Base-by-base conservation (phyloP, 208 protist genomes). In the Acanthamoeba castellanii region DNA sequence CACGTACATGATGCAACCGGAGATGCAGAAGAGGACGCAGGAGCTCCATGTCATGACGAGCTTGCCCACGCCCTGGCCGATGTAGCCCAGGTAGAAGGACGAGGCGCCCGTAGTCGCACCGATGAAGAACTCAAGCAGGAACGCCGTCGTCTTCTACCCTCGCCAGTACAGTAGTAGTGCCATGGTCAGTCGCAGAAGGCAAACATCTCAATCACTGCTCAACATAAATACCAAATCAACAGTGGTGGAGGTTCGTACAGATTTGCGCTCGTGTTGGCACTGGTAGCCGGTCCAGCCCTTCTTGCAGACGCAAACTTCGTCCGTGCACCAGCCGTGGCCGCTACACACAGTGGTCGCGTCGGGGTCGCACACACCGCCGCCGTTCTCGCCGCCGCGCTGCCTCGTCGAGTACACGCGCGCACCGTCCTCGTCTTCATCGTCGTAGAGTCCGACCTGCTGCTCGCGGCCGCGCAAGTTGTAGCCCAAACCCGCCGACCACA, bases 101-200 rank as follows among this genome's bases (percentile, higher is more conserved):
- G n/a, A 32, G 5, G 81, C 81, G 16, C 81, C 81, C 1, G 81
- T 88, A 22, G 0, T 6, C 3, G 81, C 45, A 2, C 81, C 81
- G 50, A 88, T 64, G 81, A 88, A 88, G 47, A 88, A 88, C 50
- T 88, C 81, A 1, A 88, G 50, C 50, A 88, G 50, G 81, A 88
- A 88, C 11, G 81, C 81, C 30, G 81, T 88, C 47, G 61, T 7
- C 45, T 87, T 87, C 78, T 87, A 61, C 55, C 55, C 55, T 25
- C 55, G 55, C n/a, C n/a, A 13, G 18, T 14, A 61, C 64, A 27
- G 55, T 2, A 2, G 8, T 4, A 52, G 47, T 52, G 4, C 11
- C 11, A 14, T 52, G 7, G 11, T 52, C 7, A 52, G 4, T 11
- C 47, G 7, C 47, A 52, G 18, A 68, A 14, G 3, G 25, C 4